Evolutionary conservation across 306 rosid genomes (phyloP).

Genomic region (Cotoneaster glaucophyllus): DNA sequence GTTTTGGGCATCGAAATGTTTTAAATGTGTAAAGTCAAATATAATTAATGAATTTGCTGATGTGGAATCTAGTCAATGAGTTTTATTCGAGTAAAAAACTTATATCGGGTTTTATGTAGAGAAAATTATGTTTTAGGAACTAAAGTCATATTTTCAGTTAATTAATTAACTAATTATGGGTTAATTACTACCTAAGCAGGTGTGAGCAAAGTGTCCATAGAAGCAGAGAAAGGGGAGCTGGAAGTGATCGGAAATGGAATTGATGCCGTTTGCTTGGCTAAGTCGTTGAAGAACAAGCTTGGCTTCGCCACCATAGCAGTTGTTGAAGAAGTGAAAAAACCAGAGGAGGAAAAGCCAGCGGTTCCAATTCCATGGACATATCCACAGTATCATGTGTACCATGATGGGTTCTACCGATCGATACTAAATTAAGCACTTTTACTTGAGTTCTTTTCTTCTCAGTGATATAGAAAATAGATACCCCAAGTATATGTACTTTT

Average conservation of each 20-base stretch:
- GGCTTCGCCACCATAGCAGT: background rate
- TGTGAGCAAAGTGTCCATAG: constrained; percentile 27
- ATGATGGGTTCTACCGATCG: background rate
- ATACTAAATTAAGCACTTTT: background rate
- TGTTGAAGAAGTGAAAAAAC: constrained; percentile 7
- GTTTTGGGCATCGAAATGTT: no score
- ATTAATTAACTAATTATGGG: background rate
- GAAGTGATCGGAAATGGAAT: constrained; percentile 16
- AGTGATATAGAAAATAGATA: no score
- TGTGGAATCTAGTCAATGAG: no score
- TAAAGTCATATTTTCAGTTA: no score
- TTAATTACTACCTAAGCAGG: background rate
- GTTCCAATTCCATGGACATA: background rate
- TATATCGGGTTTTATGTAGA: no score
- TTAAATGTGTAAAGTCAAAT: no score
- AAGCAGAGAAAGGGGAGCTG: constrained; percentile 15
- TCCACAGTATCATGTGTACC: background rate
- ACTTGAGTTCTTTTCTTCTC: no score
- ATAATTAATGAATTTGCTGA: no score
- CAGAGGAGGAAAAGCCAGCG: background rate
- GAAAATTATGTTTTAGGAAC: no score
- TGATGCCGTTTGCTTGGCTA: constrained; percentile 13
- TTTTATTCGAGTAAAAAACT: no score
- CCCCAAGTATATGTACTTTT: no score
- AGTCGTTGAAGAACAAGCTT: constrained; percentile 1